Base-by-base conservation (phyloP, 106 monocot species). In the Dioscorea zingiberensis region DNA sequence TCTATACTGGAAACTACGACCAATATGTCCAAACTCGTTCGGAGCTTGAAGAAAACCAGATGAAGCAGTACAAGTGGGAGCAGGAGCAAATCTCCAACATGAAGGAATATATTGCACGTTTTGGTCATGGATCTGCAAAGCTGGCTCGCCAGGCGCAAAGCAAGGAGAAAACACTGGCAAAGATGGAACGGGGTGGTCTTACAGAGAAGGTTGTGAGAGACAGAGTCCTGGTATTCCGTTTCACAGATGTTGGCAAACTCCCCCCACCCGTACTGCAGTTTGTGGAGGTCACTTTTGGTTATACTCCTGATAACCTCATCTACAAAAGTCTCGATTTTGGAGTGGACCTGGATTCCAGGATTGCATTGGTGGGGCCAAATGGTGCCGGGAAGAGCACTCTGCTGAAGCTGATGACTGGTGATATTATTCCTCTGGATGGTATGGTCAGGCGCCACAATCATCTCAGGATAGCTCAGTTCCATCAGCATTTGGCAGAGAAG, bases 21-120 rank as follows among this genome's bases (percentile, higher is more conserved):
- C 93, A 93, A 55, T 98, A 98, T 58, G 71, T 82, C 1, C 98
- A 98, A 64, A 98, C 98, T 0, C 76, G 98, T 13, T 19, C 86
- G 2, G 98, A 98, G 63, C 75, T 98, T 2, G 98, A 98, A 69
- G 98, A 98, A 68, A 98, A 98, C 32, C 98, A 98, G 30, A 98
- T 98, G 98, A 98, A 98, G 56, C 92, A 98, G 74, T 98, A 98
- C 81, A 89, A 77, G 60, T 98, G 98, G 98, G 98, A 98, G 73
- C 98, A 98, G 56, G 98, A 98, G 47, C 98, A 98, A 69, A 98
- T 98, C 22, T 64, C 98, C 17, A 46, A 61, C 22, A 98, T 98
- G 98, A 98, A 98, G 73, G 98, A 89, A 54, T 98, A 98, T 55
- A 98, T 98, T 55, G 98, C 98, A 10, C 93, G 98, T 9, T 98